Evolutionary conservation across 805 yeast genomes (phyloP), one percentile per base, ranked within the genome.

Genomic region (Kuraishia borneana): DNA sequence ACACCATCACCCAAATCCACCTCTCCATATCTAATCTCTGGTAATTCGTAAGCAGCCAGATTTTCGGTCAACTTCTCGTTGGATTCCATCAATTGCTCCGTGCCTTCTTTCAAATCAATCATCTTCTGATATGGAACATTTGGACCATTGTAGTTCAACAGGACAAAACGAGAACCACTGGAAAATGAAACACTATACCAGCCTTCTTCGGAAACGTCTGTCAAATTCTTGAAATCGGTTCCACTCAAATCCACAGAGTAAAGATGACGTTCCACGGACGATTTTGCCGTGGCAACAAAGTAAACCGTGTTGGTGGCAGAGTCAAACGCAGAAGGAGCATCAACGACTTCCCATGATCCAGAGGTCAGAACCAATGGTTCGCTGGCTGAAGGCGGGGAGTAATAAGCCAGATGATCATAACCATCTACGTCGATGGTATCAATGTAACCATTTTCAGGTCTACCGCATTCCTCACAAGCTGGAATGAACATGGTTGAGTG

Each of bases 271-370:
- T 92, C 95, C 16, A 75, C 73, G 0, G 96, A 76, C 2, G 88
- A 75, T 42, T 74, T 75, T 48, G 73, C 70, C 0, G 97, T 84
- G 4, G 89, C 78, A 6, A 76, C 49, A 51, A 76, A 92, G 51
- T 76, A 80, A 12, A 76, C 68, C 42, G 70, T 64, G 35, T 66
- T 69, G 21, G 56, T 59, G 5, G 61, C 57, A 34, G 56, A 59
- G 47, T 81, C 85, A 55, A 73, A 73, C 0, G 78, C 68, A 2
- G 78, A 60, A 2, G 81, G 75, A 2, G 84, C 88, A 40, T 64
- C 69, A 19, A 72, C 81, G n/a, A 92, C 94, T 54, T 92, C 98
- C 95, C 95, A 92, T 1, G 68, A 57, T 5, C 98, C 98, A 3
- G 55, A 38, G 1, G 92, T 83, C 31, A 94, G 65, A 17, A 80